Base-by-base conservation (phyloP, 345 rosid genomes). In the Pugionium cornutum region DNA sequence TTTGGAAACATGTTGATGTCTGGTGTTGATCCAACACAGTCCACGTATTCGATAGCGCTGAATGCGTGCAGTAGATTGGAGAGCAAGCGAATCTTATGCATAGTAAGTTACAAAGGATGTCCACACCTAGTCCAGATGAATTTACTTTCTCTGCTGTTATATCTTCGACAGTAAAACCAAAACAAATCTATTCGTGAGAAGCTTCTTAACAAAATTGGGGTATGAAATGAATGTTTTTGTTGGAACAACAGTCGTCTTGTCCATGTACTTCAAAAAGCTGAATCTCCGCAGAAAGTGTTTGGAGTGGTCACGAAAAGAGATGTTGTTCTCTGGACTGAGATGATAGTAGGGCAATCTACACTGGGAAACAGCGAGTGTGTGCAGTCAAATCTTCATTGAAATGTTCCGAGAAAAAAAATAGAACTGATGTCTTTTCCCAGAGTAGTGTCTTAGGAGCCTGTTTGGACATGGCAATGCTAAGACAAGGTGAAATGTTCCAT, bases 251-350 rank as follows among this genome's bases (percentile, higher is more conserved):
- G 81, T 92, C 31, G 81, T 92, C 31, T 59, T 86, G 75, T 80
- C 96, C 27, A 82, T 88, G 89, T 92, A 92, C 79, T 88, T 89
- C 72, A 76, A 58, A 32, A 83, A 29, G 43, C 68, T 44, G 83
- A 78, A 60, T 80, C 89, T 66, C 89, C 94, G 26, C 45, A 60
- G 53, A 63, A 57, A 32, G 76, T 84, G 69, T 89, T 88, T 69
- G 37, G 31, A 72, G 74, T 53, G 59, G 74, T 81, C 26, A 43
- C 55, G 2, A 81, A 81, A 62, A 92, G 76, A 75, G 98, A 92
- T 70, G 34, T 81, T 40, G 85, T 89, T 75, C 83, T 89, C 10
- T 89, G 97, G 97, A 92, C 97, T 43, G 94, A 88, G 82, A 89
- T 92, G 87, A 83, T 92, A 32, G 75, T 83, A 53, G 91, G 89